Percentiles rank a stretch among this genome's conserved stretches.
These are phyloP conservation scores for Yamadazyma mexicana DNA, from an alignment of 1,139 yeast species.

Conservation along the genomic window DNA sequence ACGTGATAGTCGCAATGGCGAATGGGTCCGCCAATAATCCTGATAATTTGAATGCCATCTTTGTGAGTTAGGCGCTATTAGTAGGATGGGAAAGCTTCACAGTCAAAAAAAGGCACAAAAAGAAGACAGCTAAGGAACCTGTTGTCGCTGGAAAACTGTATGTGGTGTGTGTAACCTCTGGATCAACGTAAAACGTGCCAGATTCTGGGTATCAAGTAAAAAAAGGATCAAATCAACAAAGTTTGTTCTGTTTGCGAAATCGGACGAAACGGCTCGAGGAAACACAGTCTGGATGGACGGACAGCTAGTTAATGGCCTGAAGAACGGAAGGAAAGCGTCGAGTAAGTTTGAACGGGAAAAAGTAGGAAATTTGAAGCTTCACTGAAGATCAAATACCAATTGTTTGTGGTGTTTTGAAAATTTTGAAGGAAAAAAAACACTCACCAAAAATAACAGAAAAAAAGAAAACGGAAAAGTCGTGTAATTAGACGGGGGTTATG, in stretches of 20 bases:
- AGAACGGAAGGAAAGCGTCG: no score
- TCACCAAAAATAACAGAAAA: background rate
- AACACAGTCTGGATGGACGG: no score
- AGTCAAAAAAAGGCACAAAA: background rate
- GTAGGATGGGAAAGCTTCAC: background rate
- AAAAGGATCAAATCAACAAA: background rate
- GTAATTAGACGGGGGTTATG: constrained; percentile 1
- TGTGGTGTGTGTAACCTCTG: no score
- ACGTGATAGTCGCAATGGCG: constrained; percentile 64
- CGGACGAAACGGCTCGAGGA: no score
- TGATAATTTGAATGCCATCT: constrained; percentile 44
- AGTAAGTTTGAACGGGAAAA: no score
- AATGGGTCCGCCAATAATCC: constrained; percentile 69
- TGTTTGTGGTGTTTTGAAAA: constrained; percentile 1
- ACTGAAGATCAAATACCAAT: background rate
- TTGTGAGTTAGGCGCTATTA: background rate
- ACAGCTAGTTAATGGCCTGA: no score
- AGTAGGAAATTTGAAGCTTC: background rate
- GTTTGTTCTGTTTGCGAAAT: no score
- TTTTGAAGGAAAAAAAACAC: constrained; percentile 1
- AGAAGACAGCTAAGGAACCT: background rate
- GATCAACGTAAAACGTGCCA: no score
- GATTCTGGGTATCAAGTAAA: no score
- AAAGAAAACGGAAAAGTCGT: background rate
- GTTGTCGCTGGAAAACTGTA: no score